These are phyloP conservation scores for Collybia mongolica DNA, from an alignment of 768 basidiomycete species.

Conservation along the genomic window DNA sequence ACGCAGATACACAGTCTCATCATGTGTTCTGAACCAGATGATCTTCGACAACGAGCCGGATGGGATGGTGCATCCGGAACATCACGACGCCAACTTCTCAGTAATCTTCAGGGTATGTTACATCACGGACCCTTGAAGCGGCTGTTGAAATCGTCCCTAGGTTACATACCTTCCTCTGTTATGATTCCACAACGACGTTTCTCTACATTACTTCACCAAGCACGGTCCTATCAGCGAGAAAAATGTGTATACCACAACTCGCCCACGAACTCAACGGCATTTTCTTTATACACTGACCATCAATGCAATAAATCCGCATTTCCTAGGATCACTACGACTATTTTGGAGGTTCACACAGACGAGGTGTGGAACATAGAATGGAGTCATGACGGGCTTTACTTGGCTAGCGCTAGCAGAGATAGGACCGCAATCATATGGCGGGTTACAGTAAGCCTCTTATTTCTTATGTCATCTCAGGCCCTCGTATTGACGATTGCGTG, in stretches of 20 bases:
- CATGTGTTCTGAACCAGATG: conserved; percentile 88
- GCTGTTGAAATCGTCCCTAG: conserved; percentile 37
- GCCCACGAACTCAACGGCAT: conserved; percentile 50
- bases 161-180: conserved; percentile 83
- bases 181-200: conserved; percentile 95
- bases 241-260: conserved; percentile 88
- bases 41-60: conserved; percentile 73
- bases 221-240: conserved; percentile 74
- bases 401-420: conserved; percentile 91
- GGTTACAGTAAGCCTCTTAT: conserved; percentile 58
- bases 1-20: conserved; percentile 57
- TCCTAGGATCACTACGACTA: conserved; percentile 82
- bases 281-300: conserved; percentile 89
- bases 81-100: conserved; percentile 76
- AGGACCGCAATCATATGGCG: conserved; percentile 88
- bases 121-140: neutral
- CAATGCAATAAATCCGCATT: conserved; percentile 78
- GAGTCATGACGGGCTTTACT: conserved; percentile 83
- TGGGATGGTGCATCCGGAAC: conserved; percentile 89
- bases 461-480: neutral
- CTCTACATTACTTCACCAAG: conserved; percentile 81
- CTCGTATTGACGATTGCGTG: no score
- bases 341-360: conserved; percentile 83
- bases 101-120: conserved; percentile 75
- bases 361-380: conserved; percentile 97